Conservation (phyloP, 805 yeast genomes). For the Teunomyces panamensis region DNA sequence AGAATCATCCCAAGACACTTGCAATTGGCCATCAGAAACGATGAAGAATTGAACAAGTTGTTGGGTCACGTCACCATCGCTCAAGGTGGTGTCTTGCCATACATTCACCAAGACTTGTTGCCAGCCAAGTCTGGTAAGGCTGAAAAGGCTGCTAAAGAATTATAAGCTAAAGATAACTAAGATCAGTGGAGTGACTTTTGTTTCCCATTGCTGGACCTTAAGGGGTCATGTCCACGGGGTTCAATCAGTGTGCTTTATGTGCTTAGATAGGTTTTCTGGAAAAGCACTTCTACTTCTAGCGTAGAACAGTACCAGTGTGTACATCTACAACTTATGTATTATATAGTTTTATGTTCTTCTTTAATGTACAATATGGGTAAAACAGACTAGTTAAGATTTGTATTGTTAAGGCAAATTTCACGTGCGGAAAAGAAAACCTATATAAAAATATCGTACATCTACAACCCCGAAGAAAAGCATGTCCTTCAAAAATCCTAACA, state of each 20-base stretch:
- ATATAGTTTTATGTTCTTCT: conserved; percentile 4
- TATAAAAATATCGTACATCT: not conserved
- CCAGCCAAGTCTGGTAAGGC: conserved; percentile 70
- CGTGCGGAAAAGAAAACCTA: not conserved
- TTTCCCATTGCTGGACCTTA: not conserved
- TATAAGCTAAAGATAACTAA: conserved; percentile 30
- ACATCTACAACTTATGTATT: conserved; percentile 2
- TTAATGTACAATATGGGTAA: conserved; percentile 4
- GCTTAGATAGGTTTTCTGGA: conserved; percentile 2
- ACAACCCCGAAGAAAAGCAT: not conserved
- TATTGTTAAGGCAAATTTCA: not conserved
- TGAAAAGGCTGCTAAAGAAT: conserved; percentile 64
- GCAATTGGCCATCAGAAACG: conserved; percentile 98
- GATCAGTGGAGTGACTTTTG: not conserved
- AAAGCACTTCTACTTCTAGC: conserved; percentile 2
- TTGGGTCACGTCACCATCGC: conserved; percentile 85
- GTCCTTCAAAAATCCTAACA: not conserved
- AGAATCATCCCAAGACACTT: conserved; percentile 98
- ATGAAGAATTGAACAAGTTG: conserved; percentile 95
- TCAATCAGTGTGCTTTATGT: not conserved
- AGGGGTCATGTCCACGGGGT: not conserved
- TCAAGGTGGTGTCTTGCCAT: conserved; percentile 99
- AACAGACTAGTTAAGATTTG: too few species aligned
- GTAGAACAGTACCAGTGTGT: conserved; percentile 2
- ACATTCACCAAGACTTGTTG: conserved; percentile 89